Percentiles rank a stretch among this genome's conserved stretches.
These are phyloP conservation scores for Candida alai DNA, from an alignment of 805 yeast species.

Conservation along the genomic window DNA sequence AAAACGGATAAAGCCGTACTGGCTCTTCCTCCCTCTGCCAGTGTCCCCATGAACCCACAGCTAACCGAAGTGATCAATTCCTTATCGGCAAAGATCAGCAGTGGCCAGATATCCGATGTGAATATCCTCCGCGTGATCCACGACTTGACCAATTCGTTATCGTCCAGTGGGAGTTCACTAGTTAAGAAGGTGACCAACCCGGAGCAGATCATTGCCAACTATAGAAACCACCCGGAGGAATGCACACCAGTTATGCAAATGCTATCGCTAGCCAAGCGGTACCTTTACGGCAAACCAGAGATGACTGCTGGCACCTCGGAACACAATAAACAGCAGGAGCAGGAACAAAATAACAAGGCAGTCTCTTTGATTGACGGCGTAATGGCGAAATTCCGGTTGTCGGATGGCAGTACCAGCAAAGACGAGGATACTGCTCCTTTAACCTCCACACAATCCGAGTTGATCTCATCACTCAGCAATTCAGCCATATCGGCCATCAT, in stretches of 20 bases:
- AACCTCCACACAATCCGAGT: slow-evolving; percentile 7
- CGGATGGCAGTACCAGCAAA: neutral
- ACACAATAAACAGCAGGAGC: neutral
- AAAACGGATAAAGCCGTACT: slow-evolving; percentile 12
- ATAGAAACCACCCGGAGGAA: slow-evolving; percentile 18
- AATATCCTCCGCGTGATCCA: slow-evolving; percentile 35
- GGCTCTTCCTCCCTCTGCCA: slow-evolving; percentile 1
- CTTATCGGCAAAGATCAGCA: slow-evolving; percentile 28
- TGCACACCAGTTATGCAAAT: slow-evolving; percentile 25
- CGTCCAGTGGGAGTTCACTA: slow-evolving; percentile 13
- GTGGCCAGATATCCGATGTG: slow-evolving; percentile 17
- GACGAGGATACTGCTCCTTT: slow-evolving; percentile 3
- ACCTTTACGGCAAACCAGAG: slow-evolving; percentile 17
- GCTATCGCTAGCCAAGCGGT: slow-evolving; percentile 28
- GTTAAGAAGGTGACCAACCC: slow-evolving; percentile 14
- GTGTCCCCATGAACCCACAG: slow-evolving; percentile 22
- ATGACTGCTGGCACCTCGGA: slow-evolving; percentile 20
- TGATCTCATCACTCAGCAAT: slow-evolving; percentile 14
- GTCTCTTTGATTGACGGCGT: slow-evolving; percentile 8
- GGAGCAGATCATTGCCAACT: slow-evolving; percentile 19
- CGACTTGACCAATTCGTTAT: slow-evolving; percentile 35
- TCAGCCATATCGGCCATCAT: slow-evolving; percentile 23
- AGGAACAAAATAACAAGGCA: slow-evolving; percentile 1
- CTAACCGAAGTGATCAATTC: slow-evolving; percentile 30
- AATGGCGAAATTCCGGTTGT: neutral